Percentiles rank a stretch among this genome's conserved stretches.
phyloP scores from a whole-genome alignment of 2,329 filamentous ascomycete species.

The Colletotrichum theobromicola region DNA sequence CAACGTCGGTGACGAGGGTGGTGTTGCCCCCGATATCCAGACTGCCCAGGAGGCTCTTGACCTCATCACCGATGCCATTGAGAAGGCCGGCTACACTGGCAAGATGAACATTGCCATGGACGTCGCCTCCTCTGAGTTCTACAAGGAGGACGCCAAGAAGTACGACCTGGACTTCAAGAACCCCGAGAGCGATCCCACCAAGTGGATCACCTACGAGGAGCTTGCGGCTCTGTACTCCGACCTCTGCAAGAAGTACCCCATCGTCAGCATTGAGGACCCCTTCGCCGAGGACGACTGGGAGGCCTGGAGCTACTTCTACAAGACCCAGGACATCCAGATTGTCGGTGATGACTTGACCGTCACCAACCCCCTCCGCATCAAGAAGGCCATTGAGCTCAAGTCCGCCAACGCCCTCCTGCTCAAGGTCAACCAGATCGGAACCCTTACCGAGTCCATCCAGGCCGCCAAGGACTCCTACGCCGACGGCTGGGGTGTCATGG shows the following conservation, averaged over 20 bases:
- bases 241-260: constrained; percentile 93
- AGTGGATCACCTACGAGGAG: constrained; percentile 99
- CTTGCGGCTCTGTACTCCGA: constrained; percentile 90
- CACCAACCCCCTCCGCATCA: constrained; percentile 98
- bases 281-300: constrained; percentile 99
- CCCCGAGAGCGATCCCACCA: constrained; percentile 91
- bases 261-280: constrained; percentile 98
- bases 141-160: constrained; percentile 97
- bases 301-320: constrained; percentile 99
- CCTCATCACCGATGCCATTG: constrained; percentile 93
- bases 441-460: constrained; percentile 97
- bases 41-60: constrained; percentile 95
- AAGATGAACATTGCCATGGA: constrained; percentile 99
- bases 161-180: constrained; percentile 99
- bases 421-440: constrained; percentile 99
- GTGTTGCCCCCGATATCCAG: constrained; percentile 99
- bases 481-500: constrained; percentile 98
- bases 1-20: constrained; percentile 99
- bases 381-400: constrained; percentile 99
- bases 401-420: constrained; percentile 97
- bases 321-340: constrained; percentile 97
- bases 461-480: constrained; percentile 98
- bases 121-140: constrained; percentile 98
- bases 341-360: constrained; percentile 98
- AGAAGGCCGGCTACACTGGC: constrained; percentile 93